Percentiles rank a stretch among this genome's conserved stretches.
Conservation (phyloP, 148 eudicot genomes). For the Polygonum aviculare region DNA sequence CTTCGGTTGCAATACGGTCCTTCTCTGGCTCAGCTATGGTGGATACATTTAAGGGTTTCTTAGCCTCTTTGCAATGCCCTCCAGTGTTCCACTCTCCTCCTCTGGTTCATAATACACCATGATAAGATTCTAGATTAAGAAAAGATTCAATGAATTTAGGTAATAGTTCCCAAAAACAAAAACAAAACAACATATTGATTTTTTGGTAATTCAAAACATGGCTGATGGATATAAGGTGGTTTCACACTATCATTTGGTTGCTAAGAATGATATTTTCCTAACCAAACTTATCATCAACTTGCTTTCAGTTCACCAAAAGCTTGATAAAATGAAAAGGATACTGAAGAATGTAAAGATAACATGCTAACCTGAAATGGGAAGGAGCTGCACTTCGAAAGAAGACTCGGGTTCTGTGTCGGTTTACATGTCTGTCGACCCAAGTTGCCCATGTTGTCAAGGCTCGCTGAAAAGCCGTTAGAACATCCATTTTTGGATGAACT, state of each 20-base stretch:
- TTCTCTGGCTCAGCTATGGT: constrained; percentile 36
- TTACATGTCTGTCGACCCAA: constrained; percentile 64
- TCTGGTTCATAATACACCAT: constrained; percentile 30
- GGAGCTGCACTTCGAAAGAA: constrained; percentile 91
- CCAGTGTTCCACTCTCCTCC: constrained; percentile 93
- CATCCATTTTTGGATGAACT: constrained; percentile 71
- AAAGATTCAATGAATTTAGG: too few relatives aligned
- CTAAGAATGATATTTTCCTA: too few relatives aligned
- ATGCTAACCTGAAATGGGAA: constrained; percentile 81
- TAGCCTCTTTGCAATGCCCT: constrained; percentile 85
- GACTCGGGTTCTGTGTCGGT: constrained; percentile 56
- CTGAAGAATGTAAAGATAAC: background rate
- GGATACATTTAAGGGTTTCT: constrained; percentile 36
- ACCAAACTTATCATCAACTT: too few relatives aligned
- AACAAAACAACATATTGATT: background rate
- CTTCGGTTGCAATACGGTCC: constrained; percentile 49
- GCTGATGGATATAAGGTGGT: too few relatives aligned
- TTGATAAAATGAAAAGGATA: background rate
- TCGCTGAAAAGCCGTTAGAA: constrained; percentile 49
- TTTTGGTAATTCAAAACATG: background rate
- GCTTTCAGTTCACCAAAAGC: background rate
- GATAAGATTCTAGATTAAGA: background rate
- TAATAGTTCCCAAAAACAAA: background rate
- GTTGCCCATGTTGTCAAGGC: constrained; percentile 76
- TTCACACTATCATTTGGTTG: too few relatives aligned